These are phyloP conservation scores for Leccinum pallidistipes DNA, from an alignment of 1,284 basidiomycete genomes.

Conservation along the genomic window DNA sequence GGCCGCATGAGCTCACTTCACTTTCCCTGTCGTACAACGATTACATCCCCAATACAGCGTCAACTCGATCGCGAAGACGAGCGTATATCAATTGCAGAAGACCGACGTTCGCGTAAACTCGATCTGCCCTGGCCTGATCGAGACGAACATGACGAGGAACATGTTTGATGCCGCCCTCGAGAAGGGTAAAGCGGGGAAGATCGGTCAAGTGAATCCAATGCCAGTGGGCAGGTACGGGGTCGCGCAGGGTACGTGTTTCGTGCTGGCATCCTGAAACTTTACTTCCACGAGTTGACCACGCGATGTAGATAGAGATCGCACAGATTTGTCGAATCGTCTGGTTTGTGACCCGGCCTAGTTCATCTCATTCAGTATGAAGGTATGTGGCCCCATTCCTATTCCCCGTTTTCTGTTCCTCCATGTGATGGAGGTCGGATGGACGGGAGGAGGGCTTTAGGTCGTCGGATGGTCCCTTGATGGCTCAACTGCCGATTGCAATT, in stretches of 20 bases:
- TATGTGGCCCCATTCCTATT: constrained; percentile 28
- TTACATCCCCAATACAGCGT: constrained; percentile 48
- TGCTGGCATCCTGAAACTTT: constrained; percentile 4
- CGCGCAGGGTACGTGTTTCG: constrained; percentile 57
- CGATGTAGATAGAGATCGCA: constrained; percentile 64
- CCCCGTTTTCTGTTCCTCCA: constrained; percentile 12
- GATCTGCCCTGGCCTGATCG: constrained; percentile 91
- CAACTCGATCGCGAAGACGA: constrained; percentile 83
- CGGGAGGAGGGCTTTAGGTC: too few relatives aligned
- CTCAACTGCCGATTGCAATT: constrained; percentile 69
- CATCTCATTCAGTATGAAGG: constrained; percentile 74
- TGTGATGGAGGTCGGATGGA: constrained; percentile 39
- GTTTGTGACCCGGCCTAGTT: constrained; percentile 47
- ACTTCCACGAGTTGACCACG: constrained; percentile 23
- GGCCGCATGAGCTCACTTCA: constrained; percentile 64
- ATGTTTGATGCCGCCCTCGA: constrained; percentile 78
- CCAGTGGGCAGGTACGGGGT: constrained; percentile 80
- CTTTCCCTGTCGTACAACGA: constrained; percentile 3
- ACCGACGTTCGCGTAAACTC: constrained; percentile 88
- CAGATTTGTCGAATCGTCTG: constrained; percentile 43
- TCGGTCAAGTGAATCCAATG: constrained; percentile 86
- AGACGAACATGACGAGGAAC: constrained; percentile 81
- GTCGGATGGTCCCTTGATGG: constrained; percentile 58
- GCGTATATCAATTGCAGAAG: constrained; percentile 76
- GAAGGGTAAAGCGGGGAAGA: constrained; percentile 70